A percentile compares a stretch with the other conserved stretches of the same genome.
These are phyloP conservation scores for Phytopythium sindhum DNA, from an alignment of 352 stramenopile genomes.

Conservation along the genomic window DNA sequence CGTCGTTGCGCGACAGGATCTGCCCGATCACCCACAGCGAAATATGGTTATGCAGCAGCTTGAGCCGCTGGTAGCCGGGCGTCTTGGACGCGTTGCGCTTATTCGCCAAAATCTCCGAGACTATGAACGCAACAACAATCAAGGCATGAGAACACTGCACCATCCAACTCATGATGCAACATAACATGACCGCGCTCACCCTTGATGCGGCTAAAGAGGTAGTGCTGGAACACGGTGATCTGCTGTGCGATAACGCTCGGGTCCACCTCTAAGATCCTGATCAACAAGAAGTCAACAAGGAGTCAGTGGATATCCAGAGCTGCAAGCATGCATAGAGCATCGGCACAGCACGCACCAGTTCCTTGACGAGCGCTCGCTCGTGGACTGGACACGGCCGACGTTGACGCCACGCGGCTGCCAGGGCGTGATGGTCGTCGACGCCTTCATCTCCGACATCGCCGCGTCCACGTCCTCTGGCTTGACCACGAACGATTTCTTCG, in stretches of 20 bases:
- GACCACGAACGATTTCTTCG: conserved; percentile 62
- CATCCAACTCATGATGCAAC: not conserved
- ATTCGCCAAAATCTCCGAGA: conserved; percentile 72
- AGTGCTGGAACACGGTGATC: conserved; percentile 85
- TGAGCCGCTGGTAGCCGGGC: conserved; percentile 76
- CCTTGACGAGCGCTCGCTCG: conserved; percentile 29
- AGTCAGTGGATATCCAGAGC: not conserved
- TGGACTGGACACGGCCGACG: conserved; percentile 23
- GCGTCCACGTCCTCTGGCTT: conserved; percentile 39
- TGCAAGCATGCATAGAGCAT: not conserved
- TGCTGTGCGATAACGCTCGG: conserved; percentile 77
- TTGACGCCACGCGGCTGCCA: conserved; percentile 51
- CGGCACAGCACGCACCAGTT: conserved; percentile 44
- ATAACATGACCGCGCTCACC: conserved; percentile 21
- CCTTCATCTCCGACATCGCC: conserved; percentile 18
- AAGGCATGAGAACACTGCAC: not conserved
- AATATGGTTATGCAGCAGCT: conserved; percentile 83
- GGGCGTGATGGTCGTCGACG: conserved; percentile 41
- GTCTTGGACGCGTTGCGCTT: conserved; percentile 79
- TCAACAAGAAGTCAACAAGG: conserved; percentile 11
- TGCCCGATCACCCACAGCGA: conserved; percentile 85
- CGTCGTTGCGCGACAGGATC: conserved; percentile 69
- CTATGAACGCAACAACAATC: conserved; percentile 20
- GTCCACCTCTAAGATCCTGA: conserved; percentile 74
- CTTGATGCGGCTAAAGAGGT: conserved; percentile 87